Conservation (phyloP, 441 rosid species). For the Euphorbia celastroides region DNA sequence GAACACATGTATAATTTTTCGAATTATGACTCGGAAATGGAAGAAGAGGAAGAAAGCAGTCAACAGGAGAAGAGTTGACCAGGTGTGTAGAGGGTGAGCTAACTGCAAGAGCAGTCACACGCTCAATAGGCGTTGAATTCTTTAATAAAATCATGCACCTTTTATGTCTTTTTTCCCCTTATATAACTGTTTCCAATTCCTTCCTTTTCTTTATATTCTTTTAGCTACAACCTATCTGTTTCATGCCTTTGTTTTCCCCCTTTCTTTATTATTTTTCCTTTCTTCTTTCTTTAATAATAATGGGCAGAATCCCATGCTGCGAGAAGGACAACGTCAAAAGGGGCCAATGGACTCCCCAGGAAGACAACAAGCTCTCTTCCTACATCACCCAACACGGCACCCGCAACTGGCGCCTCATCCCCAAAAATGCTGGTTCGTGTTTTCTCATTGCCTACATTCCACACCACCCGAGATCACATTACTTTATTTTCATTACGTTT, state of each 20-base stretch:
- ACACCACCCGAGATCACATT: too few species aligned
- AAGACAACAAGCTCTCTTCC: constrained; percentile 92
- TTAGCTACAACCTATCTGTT: constrained; percentile 10
- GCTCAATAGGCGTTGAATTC: constrained; percentile 90
- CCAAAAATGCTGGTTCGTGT: constrained; percentile 76
- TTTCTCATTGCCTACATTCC: background rate
- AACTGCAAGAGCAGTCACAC: constrained; percentile 77
- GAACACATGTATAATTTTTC: too few species aligned
- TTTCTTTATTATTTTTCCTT: background rate
- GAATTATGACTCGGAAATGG: too few species aligned
- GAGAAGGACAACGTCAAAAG: constrained; percentile 88
- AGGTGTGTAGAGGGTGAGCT: constrained; percentile 85
- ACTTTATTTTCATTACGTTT: background rate
- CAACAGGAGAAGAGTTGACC: constrained; percentile 49
- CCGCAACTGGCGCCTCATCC: constrained; percentile 95
- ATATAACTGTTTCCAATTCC: constrained; percentile 25
- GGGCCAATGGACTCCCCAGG: constrained; percentile 97
- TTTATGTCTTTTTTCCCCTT: constrained; percentile 27
- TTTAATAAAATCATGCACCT: constrained; percentile 83
- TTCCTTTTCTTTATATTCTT: constrained; percentile 10
- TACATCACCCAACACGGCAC: constrained; percentile 93
- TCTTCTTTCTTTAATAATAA: constrained; percentile 22
- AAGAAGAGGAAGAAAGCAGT: background rate
- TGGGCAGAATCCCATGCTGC: constrained; percentile 96
- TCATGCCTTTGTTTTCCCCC: background rate